Base-by-base conservation (phyloP, 495 filamentous ascomycete genomes). In the Penicillium lividum region DNA sequence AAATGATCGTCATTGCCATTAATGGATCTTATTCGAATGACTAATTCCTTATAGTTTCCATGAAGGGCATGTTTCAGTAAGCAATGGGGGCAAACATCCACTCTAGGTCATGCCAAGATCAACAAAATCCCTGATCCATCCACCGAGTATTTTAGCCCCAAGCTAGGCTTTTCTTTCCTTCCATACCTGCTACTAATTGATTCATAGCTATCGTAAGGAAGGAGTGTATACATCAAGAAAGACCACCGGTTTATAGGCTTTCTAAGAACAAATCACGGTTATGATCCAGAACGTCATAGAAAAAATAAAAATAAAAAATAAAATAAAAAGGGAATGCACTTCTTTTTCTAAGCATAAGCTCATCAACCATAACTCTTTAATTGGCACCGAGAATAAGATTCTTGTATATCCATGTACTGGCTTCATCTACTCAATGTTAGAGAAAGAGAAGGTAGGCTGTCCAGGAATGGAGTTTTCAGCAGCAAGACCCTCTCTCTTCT, bases 391-490 rank as follows among this genome's bases (percentile, higher is more conserved):
- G 48, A 56, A 36, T 29, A 38, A 45, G 34, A 42, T 51, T 29
- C 40, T 53, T 45, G 27, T 42, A 60, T 49, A 18, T 11, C 16
- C n/a, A 45, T 15, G 25, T 10, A 36, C 43, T 27, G 9, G 22
- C 22, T 36, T 9, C 8, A 29, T 64, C 56, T 64, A 74, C 57
- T 70, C 68, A 56, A 93, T 80, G 73, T 95, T 95, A 72, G 84
- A 82, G 76, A 95, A 94, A 51, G 78, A 70, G 72, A 92, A 95
- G 22, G 79, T 87, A 49, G 92, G 92, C 57, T 81, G 78, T 0
- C 92, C 92, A n/a, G 92, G 92, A 45, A 89, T 82, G 9, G 91
- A 89, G 58, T 74, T 76, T 62, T 86, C 90, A 29, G 89, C 90
- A 58, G 54, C 31, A 13, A 88, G 68, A 9, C 76, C 77, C 58